Evolutionary conservation across 23 red algal species (phyloP).

Genomic region (Chondrus crispus): DNA sequence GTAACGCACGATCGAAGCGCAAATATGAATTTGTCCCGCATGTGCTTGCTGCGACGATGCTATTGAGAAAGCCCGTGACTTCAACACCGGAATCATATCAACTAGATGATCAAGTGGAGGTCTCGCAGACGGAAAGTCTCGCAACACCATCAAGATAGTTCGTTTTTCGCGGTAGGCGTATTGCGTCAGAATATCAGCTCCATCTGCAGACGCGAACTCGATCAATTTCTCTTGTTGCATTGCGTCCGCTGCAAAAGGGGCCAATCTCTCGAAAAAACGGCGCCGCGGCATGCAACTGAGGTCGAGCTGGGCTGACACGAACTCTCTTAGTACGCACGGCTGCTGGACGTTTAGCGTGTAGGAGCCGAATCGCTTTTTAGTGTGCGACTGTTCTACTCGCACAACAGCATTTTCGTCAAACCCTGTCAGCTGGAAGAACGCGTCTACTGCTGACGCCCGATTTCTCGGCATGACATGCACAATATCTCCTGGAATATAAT

Average conservation of each 20-base stretch:
- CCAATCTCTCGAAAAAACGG: conserved; percentile 67
- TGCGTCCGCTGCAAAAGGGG: conserved; percentile 56
- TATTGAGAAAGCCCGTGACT: conserved; percentile 82
- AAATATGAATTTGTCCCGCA: conserved; percentile 46
- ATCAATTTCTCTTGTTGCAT: conserved; percentile 54
- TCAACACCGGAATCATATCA: conserved; percentile 70
- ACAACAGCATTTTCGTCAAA: conserved; percentile 35
- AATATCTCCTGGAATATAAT: conserved; percentile 75
- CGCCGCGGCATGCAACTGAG: conserved; percentile 57
- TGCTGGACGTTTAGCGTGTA: conserved; percentile 36
- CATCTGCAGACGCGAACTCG: conserved; percentile 60
- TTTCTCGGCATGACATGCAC: conserved; percentile 79
- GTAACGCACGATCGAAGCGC: conserved; percentile 75
- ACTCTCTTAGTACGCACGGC: conserved; percentile 62
- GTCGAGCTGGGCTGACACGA: conserved; percentile 80
- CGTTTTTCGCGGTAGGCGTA: conserved; percentile 75
- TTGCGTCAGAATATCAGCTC: conserved; percentile 63
- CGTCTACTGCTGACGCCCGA: conserved; percentile 32
- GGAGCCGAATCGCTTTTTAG: background rate
- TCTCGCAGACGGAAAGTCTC: conserved; percentile 85
- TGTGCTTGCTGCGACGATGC: conserved; percentile 75
- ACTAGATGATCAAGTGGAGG: conserved; percentile 66
- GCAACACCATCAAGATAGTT: conserved; percentile 70
- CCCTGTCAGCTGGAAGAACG: conserved; percentile 63
- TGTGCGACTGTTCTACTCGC: background rate